Base-by-base conservation (phyloP, 768 basidiomycete species). In the Boletus reticuloceps region DNA sequence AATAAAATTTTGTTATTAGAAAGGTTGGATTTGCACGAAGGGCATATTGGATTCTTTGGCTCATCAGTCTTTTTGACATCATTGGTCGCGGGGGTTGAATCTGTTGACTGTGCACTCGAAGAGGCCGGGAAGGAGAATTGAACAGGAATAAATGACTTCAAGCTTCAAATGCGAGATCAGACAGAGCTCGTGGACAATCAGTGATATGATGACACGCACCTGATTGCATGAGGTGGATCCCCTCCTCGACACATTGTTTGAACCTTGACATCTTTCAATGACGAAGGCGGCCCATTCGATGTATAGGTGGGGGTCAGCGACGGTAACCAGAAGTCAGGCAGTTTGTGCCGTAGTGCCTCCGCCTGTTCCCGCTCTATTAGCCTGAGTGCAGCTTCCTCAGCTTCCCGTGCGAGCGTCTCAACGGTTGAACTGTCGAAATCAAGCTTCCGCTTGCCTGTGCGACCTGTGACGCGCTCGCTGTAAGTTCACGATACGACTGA, bases 271-370 rank as follows among this genome's bases (percentile, higher is more conserved):
- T 94, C 91, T 61, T 81, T 79, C 41, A 94, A 72, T 5, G 86
- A 87, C 27, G 76, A 78, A 2, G 86, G 86, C 11, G 78, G 79
- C 0, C 84, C 84, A 47, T 67, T 77, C 32, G 88, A 77, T 22
- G 82, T 74, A 71, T 89, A 83, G 43, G 82, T 95, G 0, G 95
- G 95, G 0, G 95, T 94, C 25, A 98, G 74, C 0, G 91, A 94
- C 3, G 94, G 94, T 38, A 99, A 78, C 97, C 97, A 99, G 69
- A 97, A 99, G 64, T 97, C 94, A 3, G 97, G 94, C 4, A 98
- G 80, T 70, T 98, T 97, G 56, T 84, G 82, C 55, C 88, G 90
- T 53, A 96, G 74, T 4, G 88, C 82, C 58, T 94, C 93, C 0
- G 88, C 87, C 61, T 91, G 89, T 69, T 97, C 94, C 34, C 79